These are phyloP conservation scores for Eudorina sp. DNA, from an alignment of 139 green algal genomes.

Conservation along the genomic window DNA sequence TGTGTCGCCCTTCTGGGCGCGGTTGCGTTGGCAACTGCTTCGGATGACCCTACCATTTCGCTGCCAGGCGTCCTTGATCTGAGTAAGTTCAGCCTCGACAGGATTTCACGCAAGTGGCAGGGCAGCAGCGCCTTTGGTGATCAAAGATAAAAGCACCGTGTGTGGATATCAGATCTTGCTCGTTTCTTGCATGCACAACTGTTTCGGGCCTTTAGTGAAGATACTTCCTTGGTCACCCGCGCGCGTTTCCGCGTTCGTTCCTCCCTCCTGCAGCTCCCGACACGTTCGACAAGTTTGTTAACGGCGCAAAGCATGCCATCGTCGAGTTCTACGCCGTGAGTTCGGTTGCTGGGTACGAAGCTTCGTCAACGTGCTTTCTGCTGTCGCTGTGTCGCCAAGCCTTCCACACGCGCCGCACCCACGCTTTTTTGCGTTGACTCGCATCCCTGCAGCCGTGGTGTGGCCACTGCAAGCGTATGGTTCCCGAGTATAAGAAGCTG, in stretches of 20 bases:
- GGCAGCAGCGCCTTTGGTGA: not conserved
- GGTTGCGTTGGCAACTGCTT: not conserved
- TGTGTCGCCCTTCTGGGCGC: conserved; percentile 32
- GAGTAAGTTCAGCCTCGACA: conserved; percentile 23
- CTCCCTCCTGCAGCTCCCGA: conserved; percentile 65
- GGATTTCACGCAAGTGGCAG: not conserved
- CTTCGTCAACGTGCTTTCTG: not conserved
- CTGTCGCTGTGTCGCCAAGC: too few species aligned
- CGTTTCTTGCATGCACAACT: too few species aligned
- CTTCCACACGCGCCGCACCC: too few species aligned
- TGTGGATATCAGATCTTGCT: too few species aligned
- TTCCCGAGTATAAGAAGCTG: conserved; percentile 79
- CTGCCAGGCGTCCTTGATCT: conserved; percentile 68
- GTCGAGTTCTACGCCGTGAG: conserved; percentile 84
- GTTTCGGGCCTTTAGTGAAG: too few species aligned
- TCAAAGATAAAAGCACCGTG: too few species aligned
- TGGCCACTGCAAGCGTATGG: conserved; percentile 52
- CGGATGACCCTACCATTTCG: conserved; percentile 59
- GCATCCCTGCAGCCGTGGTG: conserved; percentile 42
- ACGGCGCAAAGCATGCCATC: conserved; percentile 75
- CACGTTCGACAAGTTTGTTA: conserved; percentile 79
- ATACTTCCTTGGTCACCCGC: too few species aligned
- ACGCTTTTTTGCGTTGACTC: not conserved
- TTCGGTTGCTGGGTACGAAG: too few species aligned
- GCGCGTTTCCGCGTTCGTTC: too few species aligned